Conservation (phyloP, 805 yeast species). For the Ogataea nitratoaversa region DNA sequence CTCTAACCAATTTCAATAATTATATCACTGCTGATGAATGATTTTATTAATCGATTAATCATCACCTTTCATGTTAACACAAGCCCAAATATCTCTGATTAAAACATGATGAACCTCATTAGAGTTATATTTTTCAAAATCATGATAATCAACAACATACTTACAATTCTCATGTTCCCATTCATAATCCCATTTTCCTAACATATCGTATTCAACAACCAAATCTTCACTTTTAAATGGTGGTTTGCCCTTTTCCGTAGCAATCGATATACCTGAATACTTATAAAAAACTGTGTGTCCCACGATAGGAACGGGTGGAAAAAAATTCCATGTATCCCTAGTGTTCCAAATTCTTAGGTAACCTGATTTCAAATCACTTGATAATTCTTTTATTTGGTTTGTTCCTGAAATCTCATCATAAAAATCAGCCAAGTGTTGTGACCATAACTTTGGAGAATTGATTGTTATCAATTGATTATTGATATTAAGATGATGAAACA, state of each 20-base stretch:
- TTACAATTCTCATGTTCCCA: conserved; percentile 16
- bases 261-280: conserved; percentile 20
- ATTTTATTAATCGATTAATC: neutral
- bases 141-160: conserved; percentile 12
- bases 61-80: conserved; percentile 16
- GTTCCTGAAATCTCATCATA: conserved; percentile 17
- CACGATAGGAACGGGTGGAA: conserved; percentile 16
- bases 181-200: conserved; percentile 20
- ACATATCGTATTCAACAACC: conserved; percentile 15
- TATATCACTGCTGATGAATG: too few relatives aligned
- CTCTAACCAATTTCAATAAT: too few relatives aligned
- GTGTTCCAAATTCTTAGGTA: conserved; percentile 22
- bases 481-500: conserved; percentile 15
- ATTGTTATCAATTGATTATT: conserved; percentile 14
- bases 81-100: conserved; percentile 20
- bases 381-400: conserved; percentile 7
- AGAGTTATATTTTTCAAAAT: conserved; percentile 13
- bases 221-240: conserved; percentile 10
- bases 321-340: conserved; percentile 20
- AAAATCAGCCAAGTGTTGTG: conserved; percentile 15
- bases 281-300: conserved; percentile 11
- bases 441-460: conserved; percentile 21
- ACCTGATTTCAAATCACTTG: conserved; percentile 10
- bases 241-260: conserved; percentile 15
- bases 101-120: conserved; percentile 16